Evolutionary conservation across 2,329 filamentous ascomycete species (phyloP), one percentile per base, ranked within the genome.

Genomic region (Fusarium temperatum): DNA sequence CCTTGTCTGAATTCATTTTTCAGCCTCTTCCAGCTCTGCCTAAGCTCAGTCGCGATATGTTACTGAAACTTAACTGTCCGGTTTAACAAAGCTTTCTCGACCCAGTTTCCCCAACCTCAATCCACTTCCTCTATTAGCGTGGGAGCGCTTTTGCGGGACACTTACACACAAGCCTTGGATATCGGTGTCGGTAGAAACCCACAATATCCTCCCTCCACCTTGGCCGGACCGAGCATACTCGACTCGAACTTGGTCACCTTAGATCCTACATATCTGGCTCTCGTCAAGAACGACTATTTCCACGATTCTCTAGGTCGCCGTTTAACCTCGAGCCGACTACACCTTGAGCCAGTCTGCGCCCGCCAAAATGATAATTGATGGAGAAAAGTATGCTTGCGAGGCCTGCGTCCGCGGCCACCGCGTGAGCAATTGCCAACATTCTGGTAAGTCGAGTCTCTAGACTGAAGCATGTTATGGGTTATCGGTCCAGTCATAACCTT

Each of bases 361-460:
- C 67, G 70, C 70, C 79, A 84, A 79, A 71, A 95, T 95, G 93
- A 88, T 95, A 83, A 93, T 95, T 83, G 92, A 98, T 88, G 96
- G 96, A 84, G 94, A 98, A 87, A 98, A 98, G 88, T 98, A 91
- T 87, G 96, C 96, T 85, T 98, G 96, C 88, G 94, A 97, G 87
- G 95, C 95, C 86, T 99, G 96, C 87, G 95, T 99, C 83, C 93
- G 96, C 85, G 96, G 96, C 82, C 96, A 99, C 87, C 94, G 96
- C 82, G 96, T 99, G 82, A 98, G 95, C 92, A 98, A 96, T 83
- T 99, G 96, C 88, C 94, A 96, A 84, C 96, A 99, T 85, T 90
- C 91, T 83, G 95, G 95, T 98, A 90, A 87, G 93, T 68, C 42
- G 28, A 57, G 55, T 35, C 44, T 68, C 44, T 26, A 63, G 51